These are phyloP conservation scores for Sporothrix variecibatus DNA, from an alignment of 2,329 filamentous ascomycete genomes.

Conservation along the genomic window DNA sequence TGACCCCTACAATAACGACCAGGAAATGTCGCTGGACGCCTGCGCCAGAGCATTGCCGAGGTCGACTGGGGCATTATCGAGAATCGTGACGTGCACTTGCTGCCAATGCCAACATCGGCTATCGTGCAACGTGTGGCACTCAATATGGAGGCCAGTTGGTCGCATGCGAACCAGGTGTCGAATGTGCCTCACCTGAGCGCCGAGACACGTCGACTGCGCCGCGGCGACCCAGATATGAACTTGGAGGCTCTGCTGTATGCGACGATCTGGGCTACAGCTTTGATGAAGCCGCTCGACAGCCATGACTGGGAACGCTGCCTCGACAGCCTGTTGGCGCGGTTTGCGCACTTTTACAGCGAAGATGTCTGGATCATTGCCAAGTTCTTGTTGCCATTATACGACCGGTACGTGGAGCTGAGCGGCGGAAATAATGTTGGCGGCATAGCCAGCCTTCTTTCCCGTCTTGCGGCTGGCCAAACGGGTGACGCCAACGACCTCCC, in stretches of 20 bases:
- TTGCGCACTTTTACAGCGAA: slow-evolving; percentile 66
- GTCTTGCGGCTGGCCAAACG: slow-evolving; percentile 23
- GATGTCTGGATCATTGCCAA: slow-evolving; percentile 72
- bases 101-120: slow-evolving; percentile 63
- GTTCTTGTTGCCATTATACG: slow-evolving; percentile 65
- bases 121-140: slow-evolving; percentile 75
- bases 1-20: slow-evolving; percentile 73
- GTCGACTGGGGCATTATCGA: slow-evolving; percentile 44
- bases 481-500: neutral
- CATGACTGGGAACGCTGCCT: slow-evolving; percentile 63
- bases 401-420: slow-evolving; percentile 45
- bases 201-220: slow-evolving; percentile 35
- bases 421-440: slow-evolving; percentile 48
- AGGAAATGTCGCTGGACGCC: slow-evolving; percentile 63
- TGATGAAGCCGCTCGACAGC: slow-evolving; percentile 53
- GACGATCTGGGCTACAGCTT: slow-evolving; percentile 68
- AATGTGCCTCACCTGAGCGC: slow-evolving; percentile 27
- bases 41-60: slow-evolving; percentile 61
- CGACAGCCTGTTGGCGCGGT: slow-evolving; percentile 63
- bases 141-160: slow-evolving; percentile 75
- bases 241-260: slow-evolving; percentile 66
- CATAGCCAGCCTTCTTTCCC: slow-evolving; percentile 35
- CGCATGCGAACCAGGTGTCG: slow-evolving; percentile 44
- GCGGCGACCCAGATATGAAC: slow-evolving; percentile 59
- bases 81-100: slow-evolving; percentile 55